Percentiles rank a stretch among this genome's conserved stretches.
Evolutionary conservation across 768 basidiomycete species (phyloP).

Genomic region (Russula olivacea): DNA sequence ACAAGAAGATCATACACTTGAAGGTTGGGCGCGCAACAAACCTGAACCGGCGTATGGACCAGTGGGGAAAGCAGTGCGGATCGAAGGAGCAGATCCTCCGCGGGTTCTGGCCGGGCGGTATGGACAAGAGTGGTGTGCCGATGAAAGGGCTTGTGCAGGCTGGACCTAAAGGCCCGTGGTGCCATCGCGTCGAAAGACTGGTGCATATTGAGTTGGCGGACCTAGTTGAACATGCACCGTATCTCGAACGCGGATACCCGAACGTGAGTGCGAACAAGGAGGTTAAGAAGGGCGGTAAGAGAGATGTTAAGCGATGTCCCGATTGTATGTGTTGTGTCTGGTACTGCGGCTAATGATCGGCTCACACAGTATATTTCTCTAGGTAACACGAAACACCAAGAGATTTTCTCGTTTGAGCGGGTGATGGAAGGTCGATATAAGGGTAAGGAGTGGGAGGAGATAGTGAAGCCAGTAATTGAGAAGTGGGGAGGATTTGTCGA

Average conservation of each 20-base stretch:
- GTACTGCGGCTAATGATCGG: slow-evolving; percentile 28
- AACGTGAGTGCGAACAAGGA: slow-evolving; percentile 34
- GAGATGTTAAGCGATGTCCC: slow-evolving; percentile 32
- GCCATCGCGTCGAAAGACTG: slow-evolving; percentile 71
- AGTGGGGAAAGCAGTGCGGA: slow-evolving; percentile 79
- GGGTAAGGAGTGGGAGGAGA: slow-evolving; percentile 65
- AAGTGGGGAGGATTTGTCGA: slow-evolving; percentile 68
- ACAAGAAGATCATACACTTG: slow-evolving; percentile 46
- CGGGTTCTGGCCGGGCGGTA: slow-evolving; percentile 64
- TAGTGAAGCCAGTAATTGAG: slow-evolving; percentile 72
- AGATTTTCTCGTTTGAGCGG: slow-evolving; percentile 71
- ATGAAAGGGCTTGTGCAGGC: slow-evolving; percentile 58
- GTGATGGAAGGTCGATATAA: slow-evolving; percentile 47
- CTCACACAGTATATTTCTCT: not conserved
- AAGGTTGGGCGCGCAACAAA: slow-evolving; percentile 80
- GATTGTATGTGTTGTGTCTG: slow-evolving; percentile 38
- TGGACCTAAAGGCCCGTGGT: slow-evolving; percentile 57
- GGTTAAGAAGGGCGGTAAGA: slow-evolving; percentile 20
- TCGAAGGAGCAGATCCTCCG: slow-evolving; percentile 69
- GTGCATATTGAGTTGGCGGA: slow-evolving; percentile 79
- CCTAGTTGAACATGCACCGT: slow-evolving; percentile 49
- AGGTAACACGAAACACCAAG: slow-evolving; percentile 62
- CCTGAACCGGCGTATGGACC: slow-evolving; percentile 62
- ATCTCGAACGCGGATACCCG: slow-evolving; percentile 50
- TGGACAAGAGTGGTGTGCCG: slow-evolving; percentile 38